A percentile compares a stretch with the other conserved stretches of the same genome.
Conservation (phyloP, 441 rosid genomes). For the Populus hybrid region DNA sequence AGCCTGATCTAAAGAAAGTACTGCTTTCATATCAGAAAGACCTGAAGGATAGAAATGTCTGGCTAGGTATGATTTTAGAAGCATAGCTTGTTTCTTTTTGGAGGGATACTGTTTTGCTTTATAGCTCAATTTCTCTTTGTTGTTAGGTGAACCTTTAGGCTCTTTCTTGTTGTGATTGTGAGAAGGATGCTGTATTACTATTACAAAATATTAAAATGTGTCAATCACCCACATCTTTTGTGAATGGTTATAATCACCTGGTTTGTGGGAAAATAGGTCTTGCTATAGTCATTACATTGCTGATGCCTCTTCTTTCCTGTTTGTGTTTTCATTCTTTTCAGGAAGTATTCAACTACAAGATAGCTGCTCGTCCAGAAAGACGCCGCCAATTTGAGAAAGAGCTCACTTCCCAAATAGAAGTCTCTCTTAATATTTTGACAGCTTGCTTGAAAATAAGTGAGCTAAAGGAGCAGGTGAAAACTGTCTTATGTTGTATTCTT, state of each 20-base stretch:
- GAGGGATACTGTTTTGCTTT: not conserved
- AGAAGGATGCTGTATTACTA: not conserved
- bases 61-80: too few relatives aligned
- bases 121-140: not conserved
- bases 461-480: constrained; percentile 85
- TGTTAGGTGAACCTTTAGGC: not conserved
- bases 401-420: constrained; percentile 84
- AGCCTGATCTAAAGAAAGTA: too few relatives aligned
- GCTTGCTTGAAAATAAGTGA: constrained; percentile 75
- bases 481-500: constrained; percentile 14
- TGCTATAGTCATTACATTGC: constrained; percentile 4
- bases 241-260: not conserved
- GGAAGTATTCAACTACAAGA: constrained; percentile 97
- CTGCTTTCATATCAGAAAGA: too few relatives aligned
- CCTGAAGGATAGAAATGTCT: too few relatives aligned
- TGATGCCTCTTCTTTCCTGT: constrained; percentile 6
- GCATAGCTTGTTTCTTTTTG: not conserved
- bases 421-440: constrained; percentile 72
- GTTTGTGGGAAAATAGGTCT: constrained; percentile 6
- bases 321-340: constrained; percentile 30
- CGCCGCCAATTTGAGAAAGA: constrained; percentile 94
- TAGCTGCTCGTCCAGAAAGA: constrained; percentile 99
- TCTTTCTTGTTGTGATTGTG: not conserved
- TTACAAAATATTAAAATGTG: not conserved
- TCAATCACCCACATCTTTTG: not conserved